Evolutionary conservation across 139 green algal genomes (phyloP), one percentile per base, ranked within the genome.

Genomic region (Chlamydomonas incerta): DNA sequence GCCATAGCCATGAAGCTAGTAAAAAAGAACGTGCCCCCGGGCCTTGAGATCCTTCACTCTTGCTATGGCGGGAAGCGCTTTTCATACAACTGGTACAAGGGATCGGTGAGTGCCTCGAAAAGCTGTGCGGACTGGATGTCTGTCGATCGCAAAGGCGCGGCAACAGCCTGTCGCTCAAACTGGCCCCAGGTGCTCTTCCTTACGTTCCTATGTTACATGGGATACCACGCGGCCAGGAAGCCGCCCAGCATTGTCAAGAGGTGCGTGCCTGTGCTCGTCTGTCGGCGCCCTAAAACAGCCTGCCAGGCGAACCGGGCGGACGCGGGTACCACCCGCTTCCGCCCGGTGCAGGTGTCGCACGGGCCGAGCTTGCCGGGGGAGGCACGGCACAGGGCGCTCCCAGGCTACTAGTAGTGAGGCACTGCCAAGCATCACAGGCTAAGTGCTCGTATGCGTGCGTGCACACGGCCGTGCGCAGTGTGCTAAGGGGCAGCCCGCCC

Each of bases 171-270:
- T 68, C 31, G 9, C 21, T 20, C 26, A 18, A 33, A 23, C 62
- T 2, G 2, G 62, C 24, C 9, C 24, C 83, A 96, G 84, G 96
- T 97, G n/a, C 92, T 99, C 2, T 50, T 95, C 0, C 70, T 99
- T 4, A 99, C 97, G 0, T 99, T 99, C 88, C 57, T 98, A 18
- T 94, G 92, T 70, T 99, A 99, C 88, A 89, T 90, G 26, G 88
- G 92, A n/a, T 99, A 96, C 80, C 97, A 99, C 88, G 95, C 95
- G 41, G 95, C 94, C 0, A 91, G 97, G 26, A 99, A 98, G 81
- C 96, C 97, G 0, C 94, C 96, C 20, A 96, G 90, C 87, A 97
- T 99, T 50, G 97, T 99, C 6, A 99, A 99, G 60, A 93, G 91
- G 92, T 94, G 60, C 6, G 80, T 31, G 1, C 28, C 13, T 4